phyloP scores from a whole-genome alignment of 2,329 filamentous ascomycete genomes.

The Penicillium sp. region DNA sequence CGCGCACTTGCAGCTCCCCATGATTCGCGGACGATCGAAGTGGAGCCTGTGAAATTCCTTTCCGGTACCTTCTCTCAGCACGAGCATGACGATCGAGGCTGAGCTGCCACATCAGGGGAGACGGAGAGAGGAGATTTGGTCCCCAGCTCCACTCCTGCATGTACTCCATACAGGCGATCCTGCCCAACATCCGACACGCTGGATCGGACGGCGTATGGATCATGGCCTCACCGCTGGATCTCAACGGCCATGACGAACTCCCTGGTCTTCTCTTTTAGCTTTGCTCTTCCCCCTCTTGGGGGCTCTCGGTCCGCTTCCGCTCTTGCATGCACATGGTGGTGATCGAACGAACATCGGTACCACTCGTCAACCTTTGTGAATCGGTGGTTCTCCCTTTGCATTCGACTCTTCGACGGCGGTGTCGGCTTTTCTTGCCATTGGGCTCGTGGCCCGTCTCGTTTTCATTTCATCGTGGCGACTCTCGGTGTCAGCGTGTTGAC shows the following conservation, averaged over 20 bases:
- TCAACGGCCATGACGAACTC: constrained; percentile 14
- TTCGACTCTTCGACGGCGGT: too few relatives aligned
- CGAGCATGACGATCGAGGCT: constrained; percentile 3
- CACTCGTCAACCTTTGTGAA: constrained; percentile 4
- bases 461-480: constrained; percentile 37
- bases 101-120: neutral
- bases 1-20: constrained; percentile 20
- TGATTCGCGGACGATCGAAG: too few relatives aligned
- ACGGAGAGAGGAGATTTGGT: too few relatives aligned
- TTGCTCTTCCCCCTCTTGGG: constrained; percentile 10
- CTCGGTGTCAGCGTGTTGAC: constrained; percentile 36
- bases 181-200: constrained; percentile 22
- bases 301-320: constrained; percentile 1
- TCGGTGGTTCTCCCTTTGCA: neutral
- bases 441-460: constrained; percentile 4
- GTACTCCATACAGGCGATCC: constrained; percentile 6
- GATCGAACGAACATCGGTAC: constrained; percentile 6
- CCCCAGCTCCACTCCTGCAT: constrained; percentile 1
- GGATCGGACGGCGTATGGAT: constrained; percentile 23
- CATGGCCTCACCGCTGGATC: constrained; percentile 21
- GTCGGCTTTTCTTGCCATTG: neutral
- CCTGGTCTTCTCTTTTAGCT: constrained; percentile 11
- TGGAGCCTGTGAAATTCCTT: neutral
- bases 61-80: neutral
- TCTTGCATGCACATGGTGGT: constrained; percentile 12